A percentile compares a stretch with the other conserved stretches of the same genome.
These are phyloP conservation scores for Phytophthora crassamura DNA, from an alignment of 352 stramenopile species.

Conservation along the genomic window DNA sequence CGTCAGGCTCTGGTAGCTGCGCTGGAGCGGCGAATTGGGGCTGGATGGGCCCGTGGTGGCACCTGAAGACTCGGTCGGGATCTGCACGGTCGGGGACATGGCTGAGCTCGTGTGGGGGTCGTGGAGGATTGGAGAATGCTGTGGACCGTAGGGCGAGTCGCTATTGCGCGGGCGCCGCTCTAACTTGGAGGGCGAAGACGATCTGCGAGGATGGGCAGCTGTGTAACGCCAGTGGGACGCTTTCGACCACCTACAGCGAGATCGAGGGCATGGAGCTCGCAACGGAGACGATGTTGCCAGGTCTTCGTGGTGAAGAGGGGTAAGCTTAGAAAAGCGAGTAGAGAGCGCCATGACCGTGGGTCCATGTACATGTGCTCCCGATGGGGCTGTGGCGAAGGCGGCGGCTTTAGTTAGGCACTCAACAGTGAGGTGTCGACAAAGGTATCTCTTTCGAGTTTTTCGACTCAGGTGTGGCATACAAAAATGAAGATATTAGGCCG, in stretches of 20 bases:
- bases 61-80: neutral
- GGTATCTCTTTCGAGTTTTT: neutral
- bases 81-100: constrained; percentile 19
- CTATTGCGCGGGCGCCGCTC: neutral
- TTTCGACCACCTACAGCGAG: constrained; percentile 2
- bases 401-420: too few relatives aligned
- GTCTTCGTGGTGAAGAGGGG: too few relatives aligned
- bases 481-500: neutral
- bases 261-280: neutral
- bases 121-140: neutral
- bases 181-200: neutral
- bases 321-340: too few relatives aligned
- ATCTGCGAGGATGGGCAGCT: neutral
- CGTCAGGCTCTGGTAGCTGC: constrained; percentile 4
- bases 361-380: too few relatives aligned
- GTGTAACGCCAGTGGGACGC: neutral
- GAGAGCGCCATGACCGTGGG: too few relatives aligned
- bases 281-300: too few relatives aligned
- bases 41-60: neutral
- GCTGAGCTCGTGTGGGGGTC: neutral
- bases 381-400: too few relatives aligned
- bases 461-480: constrained; percentile 6
- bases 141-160: neutral
- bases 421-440: too few relatives aligned
- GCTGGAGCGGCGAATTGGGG: neutral